Base-by-base conservation (phyloP, 23 red algal species). In the Gracilaria domingensis region DNA sequence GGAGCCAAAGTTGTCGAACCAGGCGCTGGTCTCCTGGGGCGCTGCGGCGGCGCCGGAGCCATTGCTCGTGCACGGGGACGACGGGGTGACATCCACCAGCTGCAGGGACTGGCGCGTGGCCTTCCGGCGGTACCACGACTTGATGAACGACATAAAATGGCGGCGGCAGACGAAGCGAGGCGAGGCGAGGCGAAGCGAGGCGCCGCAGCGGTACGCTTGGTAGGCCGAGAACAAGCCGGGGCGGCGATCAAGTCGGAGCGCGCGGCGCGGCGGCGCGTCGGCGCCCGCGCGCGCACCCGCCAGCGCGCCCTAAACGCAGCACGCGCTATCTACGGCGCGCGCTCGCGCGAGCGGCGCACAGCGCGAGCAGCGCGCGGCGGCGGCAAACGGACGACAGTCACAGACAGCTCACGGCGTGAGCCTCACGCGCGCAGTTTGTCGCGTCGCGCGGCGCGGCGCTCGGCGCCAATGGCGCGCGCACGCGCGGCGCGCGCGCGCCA, bases 1-100 rank as follows among this genome's bases (percentile, higher is more conserved):
- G 35, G 81, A 85, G 55, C 81, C 81, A 66, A 85, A 85, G 81
- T 85, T 85, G 16, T 85, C 81, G 61, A 85, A 85, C 81, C 81
- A 85, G 25, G 65, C 65, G 21, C 54, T 66, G 21, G 81, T 48
- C 14, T 69, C 60, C 9, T 29, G 51, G 11, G 11, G 81, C n/a
- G n/a, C n/a, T n/a, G n/a, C n/a, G n/a, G n/a, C n/a, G 35, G 81
- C 17, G 59, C 0, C 13, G 13, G 81, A n/a, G 81, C 25, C 78
- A 61, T 57, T 28, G 34, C 32, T 51, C 26, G 34, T 44, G 33
- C 48, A 59, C 14, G 37, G 24, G 17, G 21, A 24, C 4, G 75
- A 33, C 17, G 78, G 59, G 1, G 64, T 17, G 0, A 37, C 64
- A 37, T 69, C 30, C 7, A 69, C 32, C 11, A 69, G 64, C 8